Evolutionary conservation across 2,329 filamentous ascomycete genomes (phyloP).

Genomic region (Achaetomium macrosporum): DNA sequence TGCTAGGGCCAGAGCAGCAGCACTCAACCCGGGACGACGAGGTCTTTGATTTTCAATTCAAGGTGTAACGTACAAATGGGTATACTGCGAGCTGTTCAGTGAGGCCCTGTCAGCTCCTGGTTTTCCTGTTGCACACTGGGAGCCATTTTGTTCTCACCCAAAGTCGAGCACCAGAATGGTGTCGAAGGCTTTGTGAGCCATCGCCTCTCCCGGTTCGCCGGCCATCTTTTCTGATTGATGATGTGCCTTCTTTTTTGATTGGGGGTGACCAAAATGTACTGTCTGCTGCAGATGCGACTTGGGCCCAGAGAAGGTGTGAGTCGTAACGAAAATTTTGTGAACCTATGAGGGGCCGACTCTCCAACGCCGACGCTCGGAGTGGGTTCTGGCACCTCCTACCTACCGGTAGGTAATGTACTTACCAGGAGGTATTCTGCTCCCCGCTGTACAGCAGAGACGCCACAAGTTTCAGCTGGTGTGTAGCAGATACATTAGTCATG

Average conservation of each 20-base stretch:
- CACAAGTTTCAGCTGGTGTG: too few relatives aligned
- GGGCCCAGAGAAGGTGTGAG: too few relatives aligned
- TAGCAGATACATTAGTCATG: too few relatives aligned
- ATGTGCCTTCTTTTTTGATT: not conserved
- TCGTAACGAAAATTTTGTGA: too few relatives aligned
- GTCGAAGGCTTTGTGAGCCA: slow-evolving; percentile 22
- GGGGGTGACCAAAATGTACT: slow-evolving; percentile 3
- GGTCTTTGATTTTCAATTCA: slow-evolving; percentile 3
- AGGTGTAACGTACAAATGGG: slow-evolving; percentile 19
- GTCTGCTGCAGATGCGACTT: too few relatives aligned
- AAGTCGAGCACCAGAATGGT: slow-evolving; percentile 23
- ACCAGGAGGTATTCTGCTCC: too few relatives aligned
- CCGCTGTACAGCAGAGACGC: too few relatives aligned
- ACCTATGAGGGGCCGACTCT: too few relatives aligned
- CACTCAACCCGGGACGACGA: not conserved
- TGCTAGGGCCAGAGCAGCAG: not conserved
- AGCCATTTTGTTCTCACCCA: slow-evolving; percentile 14
- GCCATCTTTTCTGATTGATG: slow-evolving; percentile 8
- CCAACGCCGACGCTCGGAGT: too few relatives aligned
- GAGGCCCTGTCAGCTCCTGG: slow-evolving; percentile 3
- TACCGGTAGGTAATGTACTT: too few relatives aligned
- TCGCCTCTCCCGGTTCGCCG: slow-evolving; percentile 19
- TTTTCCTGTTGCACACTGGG: not conserved
- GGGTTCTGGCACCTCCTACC: too few relatives aligned
- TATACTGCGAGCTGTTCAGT: slow-evolving; percentile 19